phyloP scores from a whole-genome alignment of 805 yeast genomes.

The Lipomyces japonicus region DNA sequence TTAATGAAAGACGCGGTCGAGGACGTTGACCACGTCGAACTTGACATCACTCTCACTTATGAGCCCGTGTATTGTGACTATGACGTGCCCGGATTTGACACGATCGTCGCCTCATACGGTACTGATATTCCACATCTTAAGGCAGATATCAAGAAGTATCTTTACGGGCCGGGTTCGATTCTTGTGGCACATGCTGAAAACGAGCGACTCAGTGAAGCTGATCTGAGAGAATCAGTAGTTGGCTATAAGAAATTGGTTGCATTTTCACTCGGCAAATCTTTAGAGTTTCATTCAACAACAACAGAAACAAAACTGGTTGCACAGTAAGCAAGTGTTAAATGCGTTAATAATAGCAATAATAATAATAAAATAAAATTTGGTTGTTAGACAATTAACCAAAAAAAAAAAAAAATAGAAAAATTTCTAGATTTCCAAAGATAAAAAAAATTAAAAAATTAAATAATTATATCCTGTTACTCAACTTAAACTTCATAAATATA shows the following conservation, averaged over 20 bases:
- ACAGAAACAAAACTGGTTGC: too few relatives aligned
- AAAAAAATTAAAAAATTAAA: too few relatives aligned
- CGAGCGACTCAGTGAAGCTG: constrained; percentile 37
- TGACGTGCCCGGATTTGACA: constrained; percentile 63
- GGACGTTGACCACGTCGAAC: constrained; percentile 27
- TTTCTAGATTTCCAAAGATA: too few relatives aligned
- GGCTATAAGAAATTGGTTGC: constrained; percentile 49
- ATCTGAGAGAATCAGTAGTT: constrained; percentile 48
- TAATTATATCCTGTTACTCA: too few relatives aligned
- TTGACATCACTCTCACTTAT: constrained; percentile 28
- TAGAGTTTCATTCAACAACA: too few relatives aligned
- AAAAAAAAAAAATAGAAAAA: too few relatives aligned
- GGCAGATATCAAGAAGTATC: constrained; percentile 44
- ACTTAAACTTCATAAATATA: too few relatives aligned
- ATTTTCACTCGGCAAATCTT: constrained; percentile 9
- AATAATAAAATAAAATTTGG: too few relatives aligned
- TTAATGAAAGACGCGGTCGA: constrained; percentile 41
- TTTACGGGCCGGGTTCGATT: constrained; percentile 60
- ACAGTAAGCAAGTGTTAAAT: too few relatives aligned
- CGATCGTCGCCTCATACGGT: constrained; percentile 47
- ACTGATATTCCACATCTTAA: constrained; percentile 52
- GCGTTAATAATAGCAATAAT: too few relatives aligned
- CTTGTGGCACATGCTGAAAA: constrained; percentile 26
- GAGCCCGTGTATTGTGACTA: constrained; percentile 49
- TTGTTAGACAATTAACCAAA: too few relatives aligned